Base-by-base conservation (phyloP, 2,329 filamentous ascomycete species). In the Xylaria sp. region DNA sequence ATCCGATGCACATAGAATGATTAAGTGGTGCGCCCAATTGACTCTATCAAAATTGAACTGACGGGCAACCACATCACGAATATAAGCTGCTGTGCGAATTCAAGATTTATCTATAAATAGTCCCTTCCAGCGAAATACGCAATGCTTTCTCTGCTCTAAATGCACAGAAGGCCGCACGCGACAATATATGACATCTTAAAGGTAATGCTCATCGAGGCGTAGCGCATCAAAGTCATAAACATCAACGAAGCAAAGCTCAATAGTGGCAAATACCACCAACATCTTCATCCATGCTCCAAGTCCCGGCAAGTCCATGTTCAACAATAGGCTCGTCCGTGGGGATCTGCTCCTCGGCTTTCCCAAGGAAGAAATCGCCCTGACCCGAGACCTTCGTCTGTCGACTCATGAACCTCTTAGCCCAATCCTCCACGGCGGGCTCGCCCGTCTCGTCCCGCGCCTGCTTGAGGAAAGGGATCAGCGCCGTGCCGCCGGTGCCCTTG, bases 391-490 rank as follows among this genome's bases (percentile, higher is more conserved):
- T 81, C 25, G 83, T 80, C 76, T 85, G 82, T 46, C 86, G 82
- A 74, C 82, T 86, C 86, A 89, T 88, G 74, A 89, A 88, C 20
- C 83, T 81, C 72, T 80, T 84, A 0, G 88, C 86, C 89, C 89
- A 91, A 61, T 85, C 82, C 74, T 89, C 86, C 46, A 98, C 91
- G 0, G 94, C 94, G 1, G 94, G 94, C 80, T 98, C 95, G 18
- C 93, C 93, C 0, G 96, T 99, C 85, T 99, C 96, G 76, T 99
- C 94, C 34, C 96, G 88, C 4, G 96, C 96, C 82, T 99, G 96
- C 82, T 98, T 98, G 70, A 99, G 84, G 81, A 99, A 99, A 0
- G 95, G 93, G 65, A 99, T 98, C 66, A 99, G 84, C 0, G 94
- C 93, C 0, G 96, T 98, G 18, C 96, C 96, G 15, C 96, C 96